These are phyloP conservation scores for Thalia dealbata DNA, from an alignment of 176 grass and related monocot genomes.

Conservation along the genomic window DNA sequence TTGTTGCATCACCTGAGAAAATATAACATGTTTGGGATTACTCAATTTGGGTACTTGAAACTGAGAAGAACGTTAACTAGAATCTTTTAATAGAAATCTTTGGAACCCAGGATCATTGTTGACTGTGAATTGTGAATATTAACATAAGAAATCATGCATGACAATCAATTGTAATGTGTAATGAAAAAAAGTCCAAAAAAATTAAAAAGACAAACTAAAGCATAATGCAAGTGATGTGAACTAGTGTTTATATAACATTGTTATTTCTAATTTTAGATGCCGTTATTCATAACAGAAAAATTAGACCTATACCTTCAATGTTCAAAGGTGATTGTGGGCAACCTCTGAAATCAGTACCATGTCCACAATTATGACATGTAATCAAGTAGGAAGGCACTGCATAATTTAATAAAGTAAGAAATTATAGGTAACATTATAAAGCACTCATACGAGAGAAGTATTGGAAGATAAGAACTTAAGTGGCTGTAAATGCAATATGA, in stretches of 20 bases:
- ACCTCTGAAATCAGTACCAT: slow-evolving; percentile 87
- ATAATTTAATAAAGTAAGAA: slow-evolving; percentile 13
- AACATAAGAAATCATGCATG: background rate
- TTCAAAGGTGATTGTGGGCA: slow-evolving; percentile 70
- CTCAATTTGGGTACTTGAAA: background rate
- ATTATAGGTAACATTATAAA: background rate
- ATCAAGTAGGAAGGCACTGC: slow-evolving; percentile 86
- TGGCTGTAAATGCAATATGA: no score
- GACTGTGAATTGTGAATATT: background rate
- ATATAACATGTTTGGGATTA: background rate
- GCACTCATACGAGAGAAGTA: background rate
- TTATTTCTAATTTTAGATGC: background rate
- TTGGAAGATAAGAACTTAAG: background rate
- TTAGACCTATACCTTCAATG: slow-evolving; percentile 49
- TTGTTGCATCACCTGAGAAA: slow-evolving; percentile 53
- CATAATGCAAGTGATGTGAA: background rate
- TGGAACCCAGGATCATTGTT: no score
- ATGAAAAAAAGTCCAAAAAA: no score
- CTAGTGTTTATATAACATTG: background rate
- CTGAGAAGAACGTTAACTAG: no score
- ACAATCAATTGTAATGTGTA: no score
- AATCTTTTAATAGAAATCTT: no score
- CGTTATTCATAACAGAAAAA: background rate
- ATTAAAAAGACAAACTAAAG: background rate
- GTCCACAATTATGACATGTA: slow-evolving; percentile 86